A percentile compares a stretch with the other conserved stretches of the same genome.
phyloP scores from a whole-genome alignment of 169 alveolate species.

The Hepatocystis sp. region DNA sequence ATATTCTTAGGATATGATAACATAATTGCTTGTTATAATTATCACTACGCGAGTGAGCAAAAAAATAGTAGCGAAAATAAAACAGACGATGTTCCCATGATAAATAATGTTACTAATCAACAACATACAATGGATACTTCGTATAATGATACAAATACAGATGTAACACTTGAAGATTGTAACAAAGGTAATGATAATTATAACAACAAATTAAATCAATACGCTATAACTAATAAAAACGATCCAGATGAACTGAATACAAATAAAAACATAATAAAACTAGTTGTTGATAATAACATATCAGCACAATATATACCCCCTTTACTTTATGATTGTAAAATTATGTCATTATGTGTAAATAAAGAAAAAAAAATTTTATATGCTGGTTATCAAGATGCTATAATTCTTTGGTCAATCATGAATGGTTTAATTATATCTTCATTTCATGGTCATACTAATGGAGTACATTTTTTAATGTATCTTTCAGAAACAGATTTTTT shows the following conservation, averaged over 20 bases:
- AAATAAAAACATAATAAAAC: conserved; percentile 7
- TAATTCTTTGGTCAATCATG: conserved; percentile 51
- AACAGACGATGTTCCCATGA: too few relatives aligned
- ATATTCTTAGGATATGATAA: conserved; percentile 58
- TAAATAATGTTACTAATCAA: too few relatives aligned
- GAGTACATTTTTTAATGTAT: conserved; percentile 49
- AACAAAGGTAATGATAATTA: too few relatives aligned
- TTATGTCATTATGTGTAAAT: conserved; percentile 43
- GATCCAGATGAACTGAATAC: not conserved
- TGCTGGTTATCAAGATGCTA: conserved; percentile 75
- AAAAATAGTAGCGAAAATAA: not conserved
- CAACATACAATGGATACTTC: too few relatives aligned
- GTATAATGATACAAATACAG: too few relatives aligned
- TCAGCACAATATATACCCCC: conserved; percentile 70
- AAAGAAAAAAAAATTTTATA: conserved; percentile 52
- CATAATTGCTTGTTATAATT: conserved; percentile 66
- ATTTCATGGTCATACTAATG: conserved; percentile 75
- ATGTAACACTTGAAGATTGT: too few relatives aligned
- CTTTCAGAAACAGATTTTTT: conserved; percentile 45
- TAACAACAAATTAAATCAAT: too few relatives aligned
- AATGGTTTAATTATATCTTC: conserved; percentile 52
- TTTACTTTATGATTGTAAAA: conserved; percentile 29
- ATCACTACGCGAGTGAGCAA: conserved; percentile 26
- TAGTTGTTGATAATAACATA: conserved; percentile 49
- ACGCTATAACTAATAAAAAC: not conserved